Conservation (phyloP, 1,284 basidiomycete genomes). For the Apiotrichum laibachii region DNA sequence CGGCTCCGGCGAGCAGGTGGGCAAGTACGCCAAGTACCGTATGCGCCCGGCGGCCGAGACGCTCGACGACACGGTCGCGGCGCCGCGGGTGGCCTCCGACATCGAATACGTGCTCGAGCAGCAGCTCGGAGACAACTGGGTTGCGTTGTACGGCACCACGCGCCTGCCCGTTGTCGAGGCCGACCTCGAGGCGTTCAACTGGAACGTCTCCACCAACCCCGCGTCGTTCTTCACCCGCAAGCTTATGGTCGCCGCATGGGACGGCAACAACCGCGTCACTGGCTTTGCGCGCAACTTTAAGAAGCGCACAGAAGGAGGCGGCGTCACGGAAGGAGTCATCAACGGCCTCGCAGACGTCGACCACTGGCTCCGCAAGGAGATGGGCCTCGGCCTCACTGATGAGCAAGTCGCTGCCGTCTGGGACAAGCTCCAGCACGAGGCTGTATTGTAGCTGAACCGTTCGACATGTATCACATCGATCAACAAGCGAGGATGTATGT, state of each 20-base stretch:
- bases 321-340: not conserved
- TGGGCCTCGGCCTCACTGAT: slow-evolving; percentile 4
- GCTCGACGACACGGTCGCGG: not conserved
- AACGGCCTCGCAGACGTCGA: slow-evolving; percentile 4
- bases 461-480: too few species aligned
- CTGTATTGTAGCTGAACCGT: not conserved
- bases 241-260: slow-evolving; percentile 8
- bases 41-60: not conserved
- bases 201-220: slow-evolving; percentile 14
- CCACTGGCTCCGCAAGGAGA: slow-evolving; percentile 4
- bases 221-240: slow-evolving; percentile 1
- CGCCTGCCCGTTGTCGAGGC: slow-evolving; percentile 3
- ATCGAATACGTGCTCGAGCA: slow-evolving; percentile 5
- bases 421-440: slow-evolving; percentile 5
- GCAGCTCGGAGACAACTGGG: slow-evolving; percentile 9
- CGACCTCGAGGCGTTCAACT: slow-evolving; percentile 17
- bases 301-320: not conserved
- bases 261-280: slow-evolving; percentile 11
- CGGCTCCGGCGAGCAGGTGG: slow-evolving; percentile 1
- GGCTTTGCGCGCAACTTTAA: slow-evolving; percentile 9
- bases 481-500: too few species aligned
- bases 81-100: not conserved
- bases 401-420: slow-evolving; percentile 4
- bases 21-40: slow-evolving; percentile 8
- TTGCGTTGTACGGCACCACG: slow-evolving; percentile 12